Evolutionary conservation across 768 basidiomycete species (phyloP), one percentile per base, ranked within the genome.

Genomic region (Agaricus bisporus): DNA sequence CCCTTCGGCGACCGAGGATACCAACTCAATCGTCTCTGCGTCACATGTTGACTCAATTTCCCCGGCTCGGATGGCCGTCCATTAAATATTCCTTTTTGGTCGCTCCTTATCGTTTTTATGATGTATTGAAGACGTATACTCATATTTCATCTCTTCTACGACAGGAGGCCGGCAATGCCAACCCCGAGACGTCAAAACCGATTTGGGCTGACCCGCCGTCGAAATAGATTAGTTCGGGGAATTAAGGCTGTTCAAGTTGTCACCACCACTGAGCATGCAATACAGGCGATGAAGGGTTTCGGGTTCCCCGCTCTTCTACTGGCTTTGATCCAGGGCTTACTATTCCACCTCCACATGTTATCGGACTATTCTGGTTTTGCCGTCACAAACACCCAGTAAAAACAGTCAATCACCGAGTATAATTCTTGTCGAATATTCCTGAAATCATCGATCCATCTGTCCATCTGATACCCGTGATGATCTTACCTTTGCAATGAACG

Each of bases 161-260:
- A 25, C 60, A 70, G 68, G 51, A 60, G 45, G 55, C 63, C 49
- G 59, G 64, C 52, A 64, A 62, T 46, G 53, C 65, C n/a, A 56
- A 66, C 50, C 67, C 70, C 41, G 76, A 76, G 54, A 63, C 61
- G 14, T 61, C 63, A 54, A 75, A 74, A 59, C 76, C 75, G 28
- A 68, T 73, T 22, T 77, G 75, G 76, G 73, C 72, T n/a, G 62
- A 70, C 41, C 46, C 53, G 5, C 47, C 53, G 17, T 48, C 53
- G 41, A 48, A 47, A 43, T 48, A 43, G 32, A 18, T 35, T 14
- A 14, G 26, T 12, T 39, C 47, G 41, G 29, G 18, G 14, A 35
- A 41, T 2, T n/a, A 32, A 18, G 25, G 3, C 32, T 32, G 11
- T 32, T 32, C n/a, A 29, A 20, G 9, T 37, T 29, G 32, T 17